Conservation (phyloP, 441 rosid genomes). For the Arabidopsis lyrata region DNA sequence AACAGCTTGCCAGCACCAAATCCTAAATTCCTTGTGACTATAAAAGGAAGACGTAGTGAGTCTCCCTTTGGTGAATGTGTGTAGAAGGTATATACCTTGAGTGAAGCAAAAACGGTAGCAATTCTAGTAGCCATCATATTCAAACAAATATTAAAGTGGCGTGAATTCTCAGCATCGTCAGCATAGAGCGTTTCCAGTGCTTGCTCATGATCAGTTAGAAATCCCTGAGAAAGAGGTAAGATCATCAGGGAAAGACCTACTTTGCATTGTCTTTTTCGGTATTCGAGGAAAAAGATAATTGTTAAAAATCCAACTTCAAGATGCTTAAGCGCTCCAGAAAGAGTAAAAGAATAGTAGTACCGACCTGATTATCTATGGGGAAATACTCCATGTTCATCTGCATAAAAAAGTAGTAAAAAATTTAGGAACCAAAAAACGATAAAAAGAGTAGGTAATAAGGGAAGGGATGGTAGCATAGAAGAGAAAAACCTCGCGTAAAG, state of each 20-base stretch:
- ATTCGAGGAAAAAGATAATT: neutral
- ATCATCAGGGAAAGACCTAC: neutral
- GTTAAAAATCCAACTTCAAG: slow-evolving; percentile 1
- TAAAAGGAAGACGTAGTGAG: slow-evolving; percentile 3
- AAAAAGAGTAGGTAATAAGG: neutral
- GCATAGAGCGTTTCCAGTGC: slow-evolving; percentile 62
- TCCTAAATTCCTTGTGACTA: neutral
- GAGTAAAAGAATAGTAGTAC: neutral
- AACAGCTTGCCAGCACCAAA: neutral
- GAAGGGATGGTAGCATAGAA: neutral
- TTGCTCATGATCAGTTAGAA: slow-evolving; percentile 75
- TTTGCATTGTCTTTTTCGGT: too few species aligned
- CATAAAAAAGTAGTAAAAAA: slow-evolving; percentile 26
- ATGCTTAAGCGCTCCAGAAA: neutral
- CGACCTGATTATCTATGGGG: slow-evolving; percentile 73
- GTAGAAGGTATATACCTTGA: slow-evolving; percentile 51
- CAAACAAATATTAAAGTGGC: slow-evolving; percentile 58
- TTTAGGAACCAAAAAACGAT: neutral
- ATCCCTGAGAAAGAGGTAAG: slow-evolving; percentile 56
- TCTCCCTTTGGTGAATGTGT: neutral
- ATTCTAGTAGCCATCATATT: slow-evolving; percentile 68
- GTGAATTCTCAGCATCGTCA: slow-evolving; percentile 59
- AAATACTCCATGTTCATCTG: slow-evolving; percentile 82
- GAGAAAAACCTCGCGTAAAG: slow-evolving; percentile 64
- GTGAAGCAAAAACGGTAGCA: slow-evolving; percentile 75